These are phyloP conservation scores for Fusarium paranaense DNA, from an alignment of 2,329 filamentous ascomycete genomes.

Conservation along the genomic window DNA sequence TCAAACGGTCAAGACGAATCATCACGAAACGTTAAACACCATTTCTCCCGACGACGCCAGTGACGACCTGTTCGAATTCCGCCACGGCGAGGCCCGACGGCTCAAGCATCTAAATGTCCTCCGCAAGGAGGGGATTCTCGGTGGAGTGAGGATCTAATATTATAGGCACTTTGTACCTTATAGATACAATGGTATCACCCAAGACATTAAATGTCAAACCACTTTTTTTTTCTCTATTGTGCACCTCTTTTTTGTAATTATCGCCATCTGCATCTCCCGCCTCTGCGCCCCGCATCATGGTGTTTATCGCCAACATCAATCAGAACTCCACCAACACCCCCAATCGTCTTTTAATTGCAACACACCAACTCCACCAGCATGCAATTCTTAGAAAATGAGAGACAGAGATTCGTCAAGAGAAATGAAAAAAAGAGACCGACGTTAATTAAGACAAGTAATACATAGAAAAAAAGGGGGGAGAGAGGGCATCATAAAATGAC, in stretches of 20 bases:
- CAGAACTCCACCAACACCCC: neutral
- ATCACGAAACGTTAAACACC: neutral
- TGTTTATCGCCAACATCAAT: neutral
- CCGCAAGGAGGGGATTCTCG: neutral
- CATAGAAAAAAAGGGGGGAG: constrained; percentile 3
- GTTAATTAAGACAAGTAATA: constrained; percentile 31
- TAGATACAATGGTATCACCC: neutral
- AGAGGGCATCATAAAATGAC: neutral
- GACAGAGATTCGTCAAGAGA: neutral
- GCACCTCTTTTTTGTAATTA: neutral
- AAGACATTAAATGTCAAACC: neutral
- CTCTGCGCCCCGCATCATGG: neutral
- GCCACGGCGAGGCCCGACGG: neutral
- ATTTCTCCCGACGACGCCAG: neutral
- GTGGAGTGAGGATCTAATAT: neutral
- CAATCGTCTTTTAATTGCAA: neutral
- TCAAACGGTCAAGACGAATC: neutral
- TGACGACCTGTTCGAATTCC: neutral
- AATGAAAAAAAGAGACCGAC: constrained; percentile 27
- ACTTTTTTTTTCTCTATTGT: neutral
- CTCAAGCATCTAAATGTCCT: neutral
- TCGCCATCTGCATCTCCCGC: neutral
- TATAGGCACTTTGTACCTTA: no score
- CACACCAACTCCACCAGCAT: neutral
- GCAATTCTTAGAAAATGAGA: neutral